These are phyloP conservation scores for Mycena belliarum DNA, from an alignment of 768 basidiomycete genomes.

Conservation along the genomic window DNA sequence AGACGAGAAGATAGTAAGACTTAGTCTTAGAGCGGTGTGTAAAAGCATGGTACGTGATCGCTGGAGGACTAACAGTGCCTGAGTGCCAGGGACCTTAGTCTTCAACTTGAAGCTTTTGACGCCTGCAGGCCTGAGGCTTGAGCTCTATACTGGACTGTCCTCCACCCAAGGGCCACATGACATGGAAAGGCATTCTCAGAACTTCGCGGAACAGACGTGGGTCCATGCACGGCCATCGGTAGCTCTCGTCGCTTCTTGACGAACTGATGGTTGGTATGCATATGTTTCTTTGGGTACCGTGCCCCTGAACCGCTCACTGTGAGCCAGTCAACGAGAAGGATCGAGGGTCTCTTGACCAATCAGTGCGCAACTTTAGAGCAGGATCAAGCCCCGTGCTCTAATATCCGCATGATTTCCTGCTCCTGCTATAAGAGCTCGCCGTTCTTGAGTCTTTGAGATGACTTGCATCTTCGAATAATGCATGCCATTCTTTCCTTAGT, in stretches of 20 bases:
- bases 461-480: neutral
- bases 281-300: constrained; percentile 12
- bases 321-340: too few species aligned
- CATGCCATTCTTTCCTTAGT: constrained; percentile 4
- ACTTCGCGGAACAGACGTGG: too few species aligned
- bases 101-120: too few species aligned
- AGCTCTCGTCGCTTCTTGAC: neutral
- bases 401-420: neutral
- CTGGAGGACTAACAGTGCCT: too few species aligned
- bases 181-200: too few species aligned
- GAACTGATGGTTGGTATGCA: neutral
- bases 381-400: neutral
- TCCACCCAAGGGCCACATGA: too few species aligned
- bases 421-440: constrained; percentile 3
- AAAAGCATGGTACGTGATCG: too few species aligned
- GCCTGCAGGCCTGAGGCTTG: too few species aligned
- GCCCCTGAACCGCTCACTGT: neutral
- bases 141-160: too few species aligned
- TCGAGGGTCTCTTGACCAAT: constrained; percentile 12
- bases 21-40: too few species aligned
- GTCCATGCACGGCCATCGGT: too few species aligned
- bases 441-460: neutral
- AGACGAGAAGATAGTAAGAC: constrained; percentile 18
- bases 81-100: too few species aligned
- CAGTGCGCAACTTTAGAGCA: neutral